Conservation (phyloP, 306 rosid species). For the Purshia tridentata region DNA sequence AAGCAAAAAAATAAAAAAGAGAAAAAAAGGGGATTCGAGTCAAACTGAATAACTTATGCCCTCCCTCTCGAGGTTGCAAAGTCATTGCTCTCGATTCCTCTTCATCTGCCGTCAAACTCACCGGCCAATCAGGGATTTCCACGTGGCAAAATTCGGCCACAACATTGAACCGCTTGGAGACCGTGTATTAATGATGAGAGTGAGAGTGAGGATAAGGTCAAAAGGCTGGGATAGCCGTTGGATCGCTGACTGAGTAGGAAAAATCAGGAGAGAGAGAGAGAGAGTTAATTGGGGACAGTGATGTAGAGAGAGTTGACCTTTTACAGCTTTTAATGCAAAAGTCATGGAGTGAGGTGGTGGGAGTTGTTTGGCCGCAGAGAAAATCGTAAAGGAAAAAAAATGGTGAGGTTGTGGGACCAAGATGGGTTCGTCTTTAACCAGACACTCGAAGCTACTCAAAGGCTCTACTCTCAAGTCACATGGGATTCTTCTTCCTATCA, state of each 20-base stretch:
- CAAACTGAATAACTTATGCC: constrained; percentile 23
- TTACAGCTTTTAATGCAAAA: constrained; percentile 60
- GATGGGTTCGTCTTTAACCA: constrained; percentile 31
- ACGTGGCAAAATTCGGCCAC: constrained; percentile 30
- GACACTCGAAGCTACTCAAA: constrained; percentile 39
- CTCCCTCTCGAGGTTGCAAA: constrained; percentile 7
- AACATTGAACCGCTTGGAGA: constrained; percentile 34
- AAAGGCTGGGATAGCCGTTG: constrained; percentile 74
- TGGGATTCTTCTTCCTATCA: constrained; percentile 15
- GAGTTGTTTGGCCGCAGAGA: constrained; percentile 4
- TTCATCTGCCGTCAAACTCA: constrained; percentile 43
- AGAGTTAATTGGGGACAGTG: constrained; percentile 56
- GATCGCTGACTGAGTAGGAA: constrained; percentile 31
- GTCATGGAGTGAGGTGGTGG: constrained; percentile 33
- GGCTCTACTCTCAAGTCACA: constrained; percentile 29
- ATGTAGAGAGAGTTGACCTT: constrained; percentile 76
- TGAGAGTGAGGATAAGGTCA: constrained; percentile 43
- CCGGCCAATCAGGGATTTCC: constrained; percentile 14
- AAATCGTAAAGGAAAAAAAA: neutral
- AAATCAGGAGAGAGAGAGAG: neutral
- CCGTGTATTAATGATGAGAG: constrained; percentile 25
- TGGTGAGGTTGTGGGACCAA: constrained; percentile 21
- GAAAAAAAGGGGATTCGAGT: constrained; percentile 11
- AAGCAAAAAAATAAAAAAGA: constrained; percentile 4
- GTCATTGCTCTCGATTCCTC: constrained; percentile 2